Conservation (phyloP, 1,284 basidiomycete genomes). For the Melampsora larici-populina region DNA sequence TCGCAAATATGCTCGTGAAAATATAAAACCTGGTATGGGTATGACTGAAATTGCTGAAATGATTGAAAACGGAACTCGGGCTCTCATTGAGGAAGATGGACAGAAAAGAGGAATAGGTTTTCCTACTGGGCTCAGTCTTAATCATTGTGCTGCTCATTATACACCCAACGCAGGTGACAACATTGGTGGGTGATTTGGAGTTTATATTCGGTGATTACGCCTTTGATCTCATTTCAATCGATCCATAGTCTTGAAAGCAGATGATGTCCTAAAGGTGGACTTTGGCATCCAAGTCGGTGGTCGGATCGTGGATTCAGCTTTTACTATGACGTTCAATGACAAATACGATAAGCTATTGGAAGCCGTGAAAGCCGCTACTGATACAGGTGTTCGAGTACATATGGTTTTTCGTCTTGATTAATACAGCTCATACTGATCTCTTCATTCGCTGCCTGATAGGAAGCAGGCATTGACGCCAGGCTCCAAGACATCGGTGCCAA, state of each 20-base stretch:
- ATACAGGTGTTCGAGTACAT: constrained; percentile 75
- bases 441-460: constrained; percentile 58
- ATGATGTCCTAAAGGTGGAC: constrained; percentile 94
- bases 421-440: not conserved
- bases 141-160: constrained; percentile 95
- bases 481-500: constrained; percentile 86
- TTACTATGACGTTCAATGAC: constrained; percentile 84
- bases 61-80: constrained; percentile 86
- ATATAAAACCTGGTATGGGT: constrained; percentile 86
- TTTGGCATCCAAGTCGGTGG: constrained; percentile 96
- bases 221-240: not conserved
- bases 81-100: constrained; percentile 85
- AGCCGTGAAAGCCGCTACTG: constrained; percentile 89
- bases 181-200: constrained; percentile 60
- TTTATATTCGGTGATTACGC: not conserved
- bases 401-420: constrained; percentile 43
- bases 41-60: constrained; percentile 92
- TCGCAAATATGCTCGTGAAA: constrained; percentile 71
- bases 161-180: constrained; percentile 94
- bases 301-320: constrained; percentile 90
- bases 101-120: constrained; percentile 84
- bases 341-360: constrained; percentile 84
- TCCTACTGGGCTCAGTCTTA: constrained; percentile 92
- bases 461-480: constrained; percentile 93
- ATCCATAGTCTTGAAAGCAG: constrained; percentile 67